Evolutionary conservation across 306 rosid species (phyloP), one percentile per base, ranked within the genome.

Genomic region (Lathyrus tuberosus): DNA sequence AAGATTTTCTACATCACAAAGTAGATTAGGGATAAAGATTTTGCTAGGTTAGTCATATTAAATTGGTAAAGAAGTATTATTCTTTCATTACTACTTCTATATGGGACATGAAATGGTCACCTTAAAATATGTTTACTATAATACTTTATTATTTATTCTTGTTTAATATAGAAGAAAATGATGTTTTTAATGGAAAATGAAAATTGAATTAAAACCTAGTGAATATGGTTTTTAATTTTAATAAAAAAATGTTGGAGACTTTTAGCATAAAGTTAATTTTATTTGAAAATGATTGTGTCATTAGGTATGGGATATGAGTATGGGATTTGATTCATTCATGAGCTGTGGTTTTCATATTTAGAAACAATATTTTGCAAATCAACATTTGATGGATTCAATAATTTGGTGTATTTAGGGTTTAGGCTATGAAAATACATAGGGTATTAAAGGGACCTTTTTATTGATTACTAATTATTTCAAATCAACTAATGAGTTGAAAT

Each of bases 301-400:
- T 79, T 48, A 67, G 67, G 75, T 52, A 68, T 73, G 83, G 60
- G 60, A 31, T 13, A 56, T 62, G 54, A 13, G 64, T 78, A 78
- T 78, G 71, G 82, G 64, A 14, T 66, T 53, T 5, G 62, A 24
- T 63, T 15, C 20, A n/a, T 68, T 33, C 38, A 18, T 68, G 69
- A 69, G 64, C 72, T 73, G 57, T 68, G 65, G 12, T 69, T 73
- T 68, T 15, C 79, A 53, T 3, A 62, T 69, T 79, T 43, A 57
- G 72, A 68, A 73, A 52, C 30, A 73, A 65, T 33, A 1, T 73
- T 74, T 46, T 74, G 58, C 17, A 67, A 6, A 73, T 22, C 4
- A 79, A 61, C 65, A 37, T 73, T 62, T 79, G 54, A 54, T 26
- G 37, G 26, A 46, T 46, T 80, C 47, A 70, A 56, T 74, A 57